Evolutionary conservation across 1,139 yeast species (phyloP).

Genomic region (Nakaseomyces nivariensis): DNA sequence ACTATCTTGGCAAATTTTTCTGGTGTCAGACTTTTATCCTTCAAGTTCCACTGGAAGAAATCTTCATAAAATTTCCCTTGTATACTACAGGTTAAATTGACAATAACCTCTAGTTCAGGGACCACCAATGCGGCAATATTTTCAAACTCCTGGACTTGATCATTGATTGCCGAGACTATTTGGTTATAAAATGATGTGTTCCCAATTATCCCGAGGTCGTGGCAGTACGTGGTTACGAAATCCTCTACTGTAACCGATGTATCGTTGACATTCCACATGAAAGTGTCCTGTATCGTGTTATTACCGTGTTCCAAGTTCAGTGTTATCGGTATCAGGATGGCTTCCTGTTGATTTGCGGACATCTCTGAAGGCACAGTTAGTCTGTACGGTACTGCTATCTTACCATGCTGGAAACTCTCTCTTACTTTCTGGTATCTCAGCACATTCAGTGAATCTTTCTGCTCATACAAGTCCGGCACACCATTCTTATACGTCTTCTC

Average conservation of each 20-base stretch:
- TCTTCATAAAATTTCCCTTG: slow-evolving; percentile 84
- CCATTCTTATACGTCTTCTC: slow-evolving; percentile 15
- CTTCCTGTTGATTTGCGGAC: slow-evolving; percentile 18
- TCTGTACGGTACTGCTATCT: slow-evolving; percentile 26
- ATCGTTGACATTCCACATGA: slow-evolving; percentile 87
- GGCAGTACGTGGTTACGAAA: slow-evolving; percentile 70
- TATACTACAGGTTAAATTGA: slow-evolving; percentile 73
- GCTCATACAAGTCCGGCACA: slow-evolving; percentile 27
- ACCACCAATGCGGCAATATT: slow-evolving; percentile 50
- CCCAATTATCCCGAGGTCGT: slow-evolving; percentile 71
- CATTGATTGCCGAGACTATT: slow-evolving; percentile 60
- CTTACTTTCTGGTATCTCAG: slow-evolving; percentile 28
- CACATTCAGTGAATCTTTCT: slow-evolving; percentile 24
- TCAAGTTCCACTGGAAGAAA: slow-evolving; percentile 89
- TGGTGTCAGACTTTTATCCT: slow-evolving; percentile 46
- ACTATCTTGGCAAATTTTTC: slow-evolving; percentile 75
- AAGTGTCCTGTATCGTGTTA: slow-evolving; percentile 63
- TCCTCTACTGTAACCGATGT: slow-evolving; percentile 69
- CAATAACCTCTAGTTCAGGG: slow-evolving; percentile 60
- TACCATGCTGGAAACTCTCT: slow-evolving; percentile 28
- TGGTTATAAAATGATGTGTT: slow-evolving; percentile 45
- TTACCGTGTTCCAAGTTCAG: slow-evolving; percentile 60
- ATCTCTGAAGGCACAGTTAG: slow-evolving; percentile 13
- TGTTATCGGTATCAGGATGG: slow-evolving; percentile 65
- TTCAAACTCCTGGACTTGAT: slow-evolving; percentile 71